Base-by-base conservation (phyloP, 768 basidiomycete species). In the Coprinopsis marcescibilis region DNA sequence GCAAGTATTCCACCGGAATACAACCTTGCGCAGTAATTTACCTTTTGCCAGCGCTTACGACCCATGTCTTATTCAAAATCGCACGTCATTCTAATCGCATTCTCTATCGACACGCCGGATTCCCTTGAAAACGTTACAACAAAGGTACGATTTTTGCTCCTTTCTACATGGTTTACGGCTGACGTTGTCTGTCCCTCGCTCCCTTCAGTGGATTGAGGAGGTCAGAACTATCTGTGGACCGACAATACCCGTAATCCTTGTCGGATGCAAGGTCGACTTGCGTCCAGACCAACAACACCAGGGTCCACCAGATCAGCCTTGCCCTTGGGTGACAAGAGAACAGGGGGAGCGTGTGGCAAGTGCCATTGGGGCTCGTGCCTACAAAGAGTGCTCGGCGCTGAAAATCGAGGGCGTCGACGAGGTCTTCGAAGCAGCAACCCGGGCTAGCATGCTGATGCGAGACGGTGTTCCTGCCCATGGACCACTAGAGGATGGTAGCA, bases 31-130 rank as follows among this genome's bases (percentile, higher is more conserved):
- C 40, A 45, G 25, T 41, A 42, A 35, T 39, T 50, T 47, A 53
- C 53, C 39, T 37, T 41, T 33, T 27, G n/a, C 32, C 43, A 93
- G 85, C 85, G 95, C 54, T 74, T 98, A 58, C 83, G 96, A 56
- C 96, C 96, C 38, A 80, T 99, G 66, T 96, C 93, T 38, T 98
- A 98, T 68, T 92, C 93, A 44, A 91, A 96, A 72, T 96, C 95
- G 50, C 96, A 99, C 66, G 90, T 99, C 59, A 96, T 99, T 62
- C 81, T 99, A 54, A 98, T 99, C 60, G 94, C 94, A 36, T 99
- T 94, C 63, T 80, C 91, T 41, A 82, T 98, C 58, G 95, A 97
- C 67, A 92, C 92, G 29, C 92, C 91, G 19, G 96, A 98, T 68
- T 95, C 92, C 30, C 72, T 98, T 48, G 94, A 98, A 55, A 97